phyloP scores from a whole-genome alignment of 1,284 basidiomycete genomes.

The Ustilago curta region DNA sequence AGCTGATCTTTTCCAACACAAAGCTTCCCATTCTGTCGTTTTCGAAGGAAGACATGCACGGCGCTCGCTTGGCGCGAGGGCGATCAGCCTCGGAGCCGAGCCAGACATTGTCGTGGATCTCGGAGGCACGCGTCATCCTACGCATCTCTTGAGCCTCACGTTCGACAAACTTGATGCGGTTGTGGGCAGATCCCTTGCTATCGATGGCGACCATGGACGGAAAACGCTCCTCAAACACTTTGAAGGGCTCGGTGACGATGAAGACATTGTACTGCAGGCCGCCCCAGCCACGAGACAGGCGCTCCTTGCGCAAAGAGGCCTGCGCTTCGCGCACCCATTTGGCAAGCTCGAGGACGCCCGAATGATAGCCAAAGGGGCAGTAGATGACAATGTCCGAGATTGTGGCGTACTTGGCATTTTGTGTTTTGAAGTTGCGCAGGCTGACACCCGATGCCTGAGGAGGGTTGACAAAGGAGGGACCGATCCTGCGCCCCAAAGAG shows the following conservation, averaged over 20 bases:
- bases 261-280: conserved; percentile 84
- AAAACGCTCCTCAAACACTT: conserved; percentile 72
- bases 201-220: conserved; percentile 74
- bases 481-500: conserved; percentile 25
- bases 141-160: conserved; percentile 88
- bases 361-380: conserved; percentile 69
- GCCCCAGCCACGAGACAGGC: conserved; percentile 75
- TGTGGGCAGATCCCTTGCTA: conserved; percentile 71
- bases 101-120: conserved; percentile 77
- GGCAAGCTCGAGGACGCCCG: conserved; percentile 56
- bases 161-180: conserved; percentile 72
- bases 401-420: conserved; percentile 82
- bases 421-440: conserved; percentile 64
- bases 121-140: conserved; percentile 83
- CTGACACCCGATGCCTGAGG: conserved; percentile 58
- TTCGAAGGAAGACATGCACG: no score
- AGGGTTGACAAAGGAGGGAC: conserved; percentile 44
- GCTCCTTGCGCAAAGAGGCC: conserved; percentile 52
- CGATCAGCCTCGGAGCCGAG: conserved; percentile 58
- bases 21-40: conserved; percentile 1
- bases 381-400: conserved; percentile 90
- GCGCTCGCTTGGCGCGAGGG: conserved; percentile 25
- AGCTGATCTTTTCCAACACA: no score
- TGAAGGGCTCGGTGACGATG: conserved; percentile 78
- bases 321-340: conserved; percentile 63